Base-by-base conservation (phyloP, 208 protist genomes). In the Angomonas ambiguus region DNA sequence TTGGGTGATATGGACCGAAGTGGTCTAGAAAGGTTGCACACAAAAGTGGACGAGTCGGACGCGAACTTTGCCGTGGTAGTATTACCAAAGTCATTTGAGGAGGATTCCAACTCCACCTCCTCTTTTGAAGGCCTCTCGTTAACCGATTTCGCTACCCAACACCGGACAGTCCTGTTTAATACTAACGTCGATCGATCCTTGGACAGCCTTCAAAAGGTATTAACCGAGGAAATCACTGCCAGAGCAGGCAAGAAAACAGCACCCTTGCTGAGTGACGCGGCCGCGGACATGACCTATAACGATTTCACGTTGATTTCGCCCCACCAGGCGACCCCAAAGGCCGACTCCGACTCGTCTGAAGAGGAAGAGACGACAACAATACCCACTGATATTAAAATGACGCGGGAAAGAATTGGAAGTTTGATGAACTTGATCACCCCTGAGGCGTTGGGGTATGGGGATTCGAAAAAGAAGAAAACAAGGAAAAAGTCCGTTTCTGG, bases 401-500 rank as follows among this genome's bases (percentile, higher is more conserved):
- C 80, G 20, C 62, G 71, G 0, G 73, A 82, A 49, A 58, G 73
- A 35, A 61, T 86, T 2, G 67, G 80, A 1, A 56, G 74, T 25
- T 55, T 86, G 16, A 65, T 86, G 20, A 77, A 70, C 25, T 64
- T 76, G 41, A 62, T 86, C 10, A 80, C 76, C 1, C 80, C 80
- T 0, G 80, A 86, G 45, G 80, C 80, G 0, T 63, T 86, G 18
- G 76, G 74, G 16, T 65, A 63, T 42, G 22, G 45, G 22, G 30
- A 1, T 2, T 16, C 28, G 1, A 10, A 32, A 35, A 34, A 68
- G 51, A 51, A n/a, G 6, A 48, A 53, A 18, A 31, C 11, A 8
- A 61, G 28, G 13, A 61, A 61, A 32, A 22, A 35, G 4, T 62
- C 57, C 41, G 57, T 49, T 13, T 2, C 27, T 8, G 30, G 11